Conservation (phyloP, 2,329 filamentous ascomycete genomes). For the Sphaerostilbella broomeana region DNA sequence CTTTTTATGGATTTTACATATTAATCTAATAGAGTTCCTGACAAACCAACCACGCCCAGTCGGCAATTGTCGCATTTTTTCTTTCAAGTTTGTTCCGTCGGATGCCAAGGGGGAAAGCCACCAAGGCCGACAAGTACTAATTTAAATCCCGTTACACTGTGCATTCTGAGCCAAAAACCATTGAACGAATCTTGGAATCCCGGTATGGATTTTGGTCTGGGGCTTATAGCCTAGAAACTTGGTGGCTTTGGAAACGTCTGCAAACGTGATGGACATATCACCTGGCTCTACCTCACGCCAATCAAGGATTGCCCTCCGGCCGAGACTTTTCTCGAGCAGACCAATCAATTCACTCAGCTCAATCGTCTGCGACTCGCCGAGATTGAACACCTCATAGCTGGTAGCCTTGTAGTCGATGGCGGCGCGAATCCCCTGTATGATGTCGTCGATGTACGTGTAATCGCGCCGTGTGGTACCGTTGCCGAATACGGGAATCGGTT, state of each 20-base stretch:
- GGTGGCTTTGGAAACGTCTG: conserved; percentile 18
- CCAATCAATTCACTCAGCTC: conserved; percentile 17
- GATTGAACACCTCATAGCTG: conserved; percentile 20
- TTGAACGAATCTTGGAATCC: no score
- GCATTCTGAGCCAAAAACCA: no score
- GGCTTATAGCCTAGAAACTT: conserved; percentile 17
- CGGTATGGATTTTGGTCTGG: conserved; percentile 15
- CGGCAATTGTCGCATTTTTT: no score
- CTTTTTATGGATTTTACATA: no score
- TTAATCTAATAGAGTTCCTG: no score
- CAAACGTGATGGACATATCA: conserved; percentile 19
- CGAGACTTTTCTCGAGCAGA: conserved; percentile 18
- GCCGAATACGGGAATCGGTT: conserved; percentile 20
- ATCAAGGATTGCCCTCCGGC: conserved; percentile 16
- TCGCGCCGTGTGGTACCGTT: conserved; percentile 20
- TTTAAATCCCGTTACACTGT: no score
- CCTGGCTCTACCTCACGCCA: conserved; percentile 17
- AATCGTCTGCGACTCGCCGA: conserved; percentile 20
- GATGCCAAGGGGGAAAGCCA: no score
- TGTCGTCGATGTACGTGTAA: conserved; percentile 21
- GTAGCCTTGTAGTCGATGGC: conserved; percentile 17
- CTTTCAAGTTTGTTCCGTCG: no score
- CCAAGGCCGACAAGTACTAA: no score
- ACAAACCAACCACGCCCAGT: no score
- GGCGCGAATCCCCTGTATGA: conserved; percentile 18